Conservation (phyloP, 768 basidiomycete species). For the Mycena belliarum region DNA sequence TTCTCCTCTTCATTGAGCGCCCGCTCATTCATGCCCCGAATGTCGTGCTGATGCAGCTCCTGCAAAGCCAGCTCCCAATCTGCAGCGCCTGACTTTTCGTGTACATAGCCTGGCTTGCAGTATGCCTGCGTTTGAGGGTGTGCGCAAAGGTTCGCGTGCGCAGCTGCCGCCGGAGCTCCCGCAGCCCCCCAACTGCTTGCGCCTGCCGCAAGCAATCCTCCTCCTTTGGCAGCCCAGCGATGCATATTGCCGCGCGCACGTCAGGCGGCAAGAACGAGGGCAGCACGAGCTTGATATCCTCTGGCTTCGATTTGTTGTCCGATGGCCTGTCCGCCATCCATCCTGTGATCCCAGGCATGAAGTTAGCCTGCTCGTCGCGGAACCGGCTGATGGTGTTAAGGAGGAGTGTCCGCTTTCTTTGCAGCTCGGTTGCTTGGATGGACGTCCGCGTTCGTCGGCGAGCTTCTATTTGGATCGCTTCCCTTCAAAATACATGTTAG, state of each 20-base stretch:
- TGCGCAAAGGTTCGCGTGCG: conserved; percentile 19
- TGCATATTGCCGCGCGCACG: conserved; percentile 3
- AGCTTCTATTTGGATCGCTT: background rate
- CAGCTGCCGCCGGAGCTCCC: conserved; percentile 20
- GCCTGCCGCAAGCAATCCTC: conserved; percentile 24
- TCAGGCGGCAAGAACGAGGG: conserved; percentile 21
- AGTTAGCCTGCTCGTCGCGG: conserved; percentile 3
- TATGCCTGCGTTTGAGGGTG: conserved; percentile 21
- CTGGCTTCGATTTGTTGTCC: conserved; percentile 6
- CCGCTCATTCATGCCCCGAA: conserved; percentile 16
- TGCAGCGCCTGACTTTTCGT: conserved; percentile 15
- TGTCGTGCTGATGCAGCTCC: conserved; percentile 9
- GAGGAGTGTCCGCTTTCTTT: background rate
- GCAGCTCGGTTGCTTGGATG: background rate
- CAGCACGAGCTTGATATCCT: conserved; percentile 19
- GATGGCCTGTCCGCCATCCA: background rate
- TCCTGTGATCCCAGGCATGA: background rate
- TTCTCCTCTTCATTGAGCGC: conserved; percentile 23
- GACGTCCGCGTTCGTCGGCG: background rate
- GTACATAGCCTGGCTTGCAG: conserved; percentile 17
- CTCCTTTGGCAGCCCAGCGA: conserved; percentile 15
- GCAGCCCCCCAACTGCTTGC: conserved; percentile 21
- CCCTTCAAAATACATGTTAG: background rate
- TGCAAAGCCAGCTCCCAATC: conserved; percentile 12
- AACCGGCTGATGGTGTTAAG: background rate